phyloP scores from a whole-genome alignment of 2,329 filamentous ascomycete species.

The Cercospora brassicicola region DNA sequence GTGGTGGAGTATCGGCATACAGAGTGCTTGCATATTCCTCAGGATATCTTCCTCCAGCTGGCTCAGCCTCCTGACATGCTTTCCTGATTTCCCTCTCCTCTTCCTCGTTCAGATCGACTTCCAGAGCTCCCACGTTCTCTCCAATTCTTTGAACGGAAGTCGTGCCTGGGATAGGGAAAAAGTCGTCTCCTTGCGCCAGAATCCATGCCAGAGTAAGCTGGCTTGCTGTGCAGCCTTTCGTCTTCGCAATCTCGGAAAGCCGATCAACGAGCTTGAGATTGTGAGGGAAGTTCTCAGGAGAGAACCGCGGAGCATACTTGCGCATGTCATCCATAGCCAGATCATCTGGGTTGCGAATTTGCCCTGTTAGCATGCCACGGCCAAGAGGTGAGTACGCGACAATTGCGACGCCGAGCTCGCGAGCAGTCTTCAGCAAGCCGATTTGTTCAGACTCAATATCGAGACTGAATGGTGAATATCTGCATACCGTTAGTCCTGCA shows the following conservation, averaged over 20 bases:
- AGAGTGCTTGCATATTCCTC: background rate
- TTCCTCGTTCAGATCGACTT: background rate
- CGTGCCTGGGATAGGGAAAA: background rate
- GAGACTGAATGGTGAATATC: background rate
- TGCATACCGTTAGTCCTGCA: too few species aligned
- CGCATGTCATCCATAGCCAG: background rate
- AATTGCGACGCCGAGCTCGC: background rate
- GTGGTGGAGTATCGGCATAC: background rate
- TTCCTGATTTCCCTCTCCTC: background rate
- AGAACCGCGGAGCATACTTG: background rate
- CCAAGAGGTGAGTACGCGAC: background rate
- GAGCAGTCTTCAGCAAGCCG: background rate
- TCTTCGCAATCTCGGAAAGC: background rate
- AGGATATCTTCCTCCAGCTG: background rate
- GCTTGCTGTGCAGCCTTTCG: background rate
- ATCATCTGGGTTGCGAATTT: background rate
- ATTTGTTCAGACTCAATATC: background rate
- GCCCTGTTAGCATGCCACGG: background rate
- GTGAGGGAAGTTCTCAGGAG: background rate
- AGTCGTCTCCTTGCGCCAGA: background rate
- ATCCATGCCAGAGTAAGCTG: background rate
- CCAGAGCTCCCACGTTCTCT: background rate
- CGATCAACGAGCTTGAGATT: background rate
- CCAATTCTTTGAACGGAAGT: background rate
- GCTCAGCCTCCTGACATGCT: background rate